Evolutionary conservation across 164 flowering plant genomes (phyloP).

Genomic region (Nymphaea colorata): DNA sequence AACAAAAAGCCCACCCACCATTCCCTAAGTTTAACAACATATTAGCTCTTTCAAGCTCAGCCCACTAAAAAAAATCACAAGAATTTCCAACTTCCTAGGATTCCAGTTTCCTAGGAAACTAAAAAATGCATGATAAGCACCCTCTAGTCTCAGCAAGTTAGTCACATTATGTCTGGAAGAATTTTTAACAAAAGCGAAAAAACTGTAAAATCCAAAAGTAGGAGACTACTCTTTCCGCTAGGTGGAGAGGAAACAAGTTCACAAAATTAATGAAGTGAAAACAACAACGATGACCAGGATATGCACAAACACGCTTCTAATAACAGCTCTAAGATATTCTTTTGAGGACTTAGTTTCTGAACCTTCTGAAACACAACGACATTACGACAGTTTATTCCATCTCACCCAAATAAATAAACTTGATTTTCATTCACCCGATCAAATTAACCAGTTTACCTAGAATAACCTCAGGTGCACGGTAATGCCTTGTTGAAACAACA

Average conservation of each 20-base stretch:
- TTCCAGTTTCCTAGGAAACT: not conserved
- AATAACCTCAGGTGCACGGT: constrained; percentile 93
- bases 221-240: not conserved
- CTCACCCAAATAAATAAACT: not conserved
- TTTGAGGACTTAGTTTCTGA: not conserved
- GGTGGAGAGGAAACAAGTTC: too few species aligned
- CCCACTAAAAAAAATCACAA: not conserved
- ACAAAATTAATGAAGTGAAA: too few species aligned
- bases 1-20: not conserved
- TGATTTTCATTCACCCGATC: not conserved
- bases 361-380: not conserved
- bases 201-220: not conserved
- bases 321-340: too few species aligned
- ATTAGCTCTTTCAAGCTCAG: not conserved
- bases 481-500: constrained; percentile 88
- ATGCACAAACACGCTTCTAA: too few species aligned
- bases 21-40: not conserved
- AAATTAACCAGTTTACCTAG: constrained; percentile 50
- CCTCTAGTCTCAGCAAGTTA: too few species aligned
- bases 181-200: too few species aligned
- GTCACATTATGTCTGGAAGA: not conserved
- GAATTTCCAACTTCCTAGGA: not conserved
- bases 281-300: not conserved
- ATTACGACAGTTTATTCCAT: not conserved
- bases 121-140: not conserved